Percentiles rank a stretch among this genome's conserved stretches.
These are phyloP conservation scores for Picea sitchensis DNA, from an alignment of 75 land plant genomes.

Conservation along the genomic window DNA sequence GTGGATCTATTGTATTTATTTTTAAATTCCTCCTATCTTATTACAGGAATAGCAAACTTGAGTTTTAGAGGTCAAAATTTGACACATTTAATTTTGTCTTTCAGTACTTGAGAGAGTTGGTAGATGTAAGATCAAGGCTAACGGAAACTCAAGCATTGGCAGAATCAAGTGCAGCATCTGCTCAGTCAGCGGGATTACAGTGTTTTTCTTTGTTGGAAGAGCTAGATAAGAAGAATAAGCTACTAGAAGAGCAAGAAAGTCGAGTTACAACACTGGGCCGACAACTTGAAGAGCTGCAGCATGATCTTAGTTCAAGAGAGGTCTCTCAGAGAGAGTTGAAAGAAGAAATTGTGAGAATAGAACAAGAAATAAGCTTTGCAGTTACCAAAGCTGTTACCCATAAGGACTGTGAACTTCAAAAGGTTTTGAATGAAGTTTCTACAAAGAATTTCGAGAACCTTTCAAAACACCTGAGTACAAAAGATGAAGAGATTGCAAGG, in stretches of 20 bases:
- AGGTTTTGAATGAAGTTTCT: slow-evolving; percentile 53
- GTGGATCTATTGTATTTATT: no score
- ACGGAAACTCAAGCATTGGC: slow-evolving; percentile 52
- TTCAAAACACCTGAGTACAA: slow-evolving; percentile 35
- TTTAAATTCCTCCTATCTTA: no score
- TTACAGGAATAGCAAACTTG: not conserved
- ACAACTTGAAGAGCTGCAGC: slow-evolving; percentile 52
- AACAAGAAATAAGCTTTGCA: slow-evolving; percentile 54
- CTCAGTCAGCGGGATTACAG: slow-evolving; percentile 58
- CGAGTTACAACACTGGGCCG: slow-evolving; percentile 44
- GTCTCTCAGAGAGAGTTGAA: slow-evolving; percentile 58
- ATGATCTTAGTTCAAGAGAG: slow-evolving; percentile 54
- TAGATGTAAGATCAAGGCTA: slow-evolving; percentile 52
- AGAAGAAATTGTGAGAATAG: slow-evolving; percentile 60
- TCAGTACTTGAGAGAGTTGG: slow-evolving; percentile 61
- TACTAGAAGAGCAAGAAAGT: slow-evolving; percentile 48
- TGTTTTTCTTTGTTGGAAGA: slow-evolving; percentile 49
- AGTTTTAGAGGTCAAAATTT: not conserved
- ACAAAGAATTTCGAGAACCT: slow-evolving; percentile 57
- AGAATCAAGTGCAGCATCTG: slow-evolving; percentile 66
- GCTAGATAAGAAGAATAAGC: slow-evolving; percentile 47
- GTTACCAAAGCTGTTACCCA: slow-evolving; percentile 37
- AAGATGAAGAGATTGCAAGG: slow-evolving; percentile 66
- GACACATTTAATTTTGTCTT: not conserved
- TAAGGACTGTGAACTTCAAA: slow-evolving; percentile 55